These are phyloP conservation scores for Hyphopichia pseudoburtonii DNA, from an alignment of 1,139 yeast species.

Conservation along the genomic window DNA sequence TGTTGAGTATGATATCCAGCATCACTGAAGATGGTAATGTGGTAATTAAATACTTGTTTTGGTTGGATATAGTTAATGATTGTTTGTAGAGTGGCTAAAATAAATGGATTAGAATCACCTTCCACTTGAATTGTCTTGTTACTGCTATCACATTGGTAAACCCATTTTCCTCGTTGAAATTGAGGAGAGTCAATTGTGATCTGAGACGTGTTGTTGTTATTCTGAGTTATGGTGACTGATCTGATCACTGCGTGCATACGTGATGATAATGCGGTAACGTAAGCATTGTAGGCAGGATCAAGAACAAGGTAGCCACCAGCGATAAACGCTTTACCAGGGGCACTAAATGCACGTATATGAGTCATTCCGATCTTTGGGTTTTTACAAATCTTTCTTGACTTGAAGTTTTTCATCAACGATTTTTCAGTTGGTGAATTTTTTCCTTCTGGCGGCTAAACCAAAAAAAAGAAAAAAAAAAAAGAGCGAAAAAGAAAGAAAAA, in stretches of 20 bases:
- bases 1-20: constrained; percentile 85
- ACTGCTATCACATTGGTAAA: constrained; percentile 29
- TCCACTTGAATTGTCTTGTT: constrained; percentile 7
- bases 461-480: background rate
- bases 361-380: too few species aligned
- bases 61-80: constrained; percentile 54
- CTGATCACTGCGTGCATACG: constrained; percentile 78
- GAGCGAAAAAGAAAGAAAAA: background rate
- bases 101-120: constrained; percentile 61
- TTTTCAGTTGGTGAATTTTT: background rate
- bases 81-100: constrained; percentile 59
- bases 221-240: constrained; percentile 2
- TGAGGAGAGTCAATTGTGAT: constrained; percentile 74
- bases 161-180: constrained; percentile 71
- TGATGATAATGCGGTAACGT: constrained; percentile 84
- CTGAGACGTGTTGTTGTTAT: constrained; percentile 13
- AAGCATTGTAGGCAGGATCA: constrained; percentile 71
- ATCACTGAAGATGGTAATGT: constrained; percentile 75
- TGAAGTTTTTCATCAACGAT: too few species aligned
- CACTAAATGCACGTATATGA: constrained; percentile 54
- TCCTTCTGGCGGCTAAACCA: background rate
- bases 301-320: constrained; percentile 95
- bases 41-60: constrained; percentile 26
- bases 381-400: too few species aligned
- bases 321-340: constrained; percentile 92